These are phyloP conservation scores for Chalciporus sp. DNA, from an alignment of 1,284 basidiomycete species.

Conservation along the genomic window DNA sequence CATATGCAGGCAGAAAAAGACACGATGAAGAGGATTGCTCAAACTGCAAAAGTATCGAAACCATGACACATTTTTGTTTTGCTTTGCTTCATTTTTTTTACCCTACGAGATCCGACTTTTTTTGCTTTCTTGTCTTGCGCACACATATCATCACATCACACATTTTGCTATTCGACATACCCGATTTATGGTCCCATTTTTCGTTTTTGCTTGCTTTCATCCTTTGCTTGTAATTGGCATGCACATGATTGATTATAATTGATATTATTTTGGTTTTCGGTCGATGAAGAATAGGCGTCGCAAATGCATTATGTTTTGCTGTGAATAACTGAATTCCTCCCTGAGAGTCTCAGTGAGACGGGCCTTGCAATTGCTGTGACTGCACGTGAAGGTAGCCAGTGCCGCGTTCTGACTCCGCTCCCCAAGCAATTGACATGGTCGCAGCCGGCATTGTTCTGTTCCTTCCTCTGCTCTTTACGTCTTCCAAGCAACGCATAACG, in stretches of 20 bases:
- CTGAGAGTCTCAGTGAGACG: no score
- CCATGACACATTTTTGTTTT: conserved; percentile 17
- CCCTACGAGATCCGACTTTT: conserved; percentile 15
- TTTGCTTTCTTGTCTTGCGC: conserved; percentile 9
- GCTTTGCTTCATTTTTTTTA: conserved; percentile 6
- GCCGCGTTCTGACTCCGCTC: conserved; percentile 38
- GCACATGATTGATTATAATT: conserved; percentile 21
- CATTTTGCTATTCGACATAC: conserved; percentile 23
- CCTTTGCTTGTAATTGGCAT: conserved; percentile 31
- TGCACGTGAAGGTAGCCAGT: conserved; percentile 28
- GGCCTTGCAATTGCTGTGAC: conserved; percentile 16
- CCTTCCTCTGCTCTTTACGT: conserved; percentile 6
- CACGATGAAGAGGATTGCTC: conserved; percentile 68
- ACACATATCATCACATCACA: no score
- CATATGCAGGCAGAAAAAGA: conserved; percentile 78
- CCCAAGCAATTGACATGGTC: conserved; percentile 26
- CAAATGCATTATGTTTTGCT: neutral
- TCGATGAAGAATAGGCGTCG: neutral
- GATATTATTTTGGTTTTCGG: conserved; percentile 19
- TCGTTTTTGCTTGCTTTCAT: conserved; percentile 17
- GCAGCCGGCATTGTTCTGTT: conserved; percentile 12
- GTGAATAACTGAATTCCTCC: no score
- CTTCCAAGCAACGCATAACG: conserved; percentile 14
- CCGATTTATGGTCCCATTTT: conserved; percentile 15
- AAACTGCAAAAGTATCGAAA: conserved; percentile 39